Conservation (phyloP, 1,284 basidiomycete species). For the Puccinia novopanici region DNA sequence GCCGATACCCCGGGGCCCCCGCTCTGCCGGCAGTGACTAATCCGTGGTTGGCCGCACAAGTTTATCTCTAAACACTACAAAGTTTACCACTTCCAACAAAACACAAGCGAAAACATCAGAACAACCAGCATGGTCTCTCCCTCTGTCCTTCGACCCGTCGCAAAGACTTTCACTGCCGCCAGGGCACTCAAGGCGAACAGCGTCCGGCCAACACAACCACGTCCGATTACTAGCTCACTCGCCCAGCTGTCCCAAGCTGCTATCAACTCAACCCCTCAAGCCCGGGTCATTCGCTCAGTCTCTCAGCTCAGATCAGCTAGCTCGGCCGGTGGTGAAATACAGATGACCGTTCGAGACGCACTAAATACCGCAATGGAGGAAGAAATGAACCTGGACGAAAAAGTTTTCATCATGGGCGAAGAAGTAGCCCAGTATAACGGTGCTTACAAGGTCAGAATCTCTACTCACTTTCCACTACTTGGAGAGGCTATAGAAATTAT, state of each 20-base stretch:
- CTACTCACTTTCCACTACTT: not conserved
- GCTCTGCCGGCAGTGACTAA: no score
- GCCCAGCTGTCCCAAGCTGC: constrained; percentile 43
- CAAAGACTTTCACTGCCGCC: constrained; percentile 2
- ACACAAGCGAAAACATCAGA: no score
- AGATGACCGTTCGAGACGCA: constrained; percentile 85
- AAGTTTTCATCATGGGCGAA: constrained; percentile 93
- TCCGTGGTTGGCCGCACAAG: no score
- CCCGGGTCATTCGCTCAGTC: constrained; percentile 22
- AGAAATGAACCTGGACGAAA: constrained; percentile 96
- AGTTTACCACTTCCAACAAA: no score
- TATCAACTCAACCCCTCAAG: constrained; percentile 39
- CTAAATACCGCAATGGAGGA: constrained; percentile 99
- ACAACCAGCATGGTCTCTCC: constrained; percentile 40
- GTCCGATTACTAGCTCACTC: constrained; percentile 1
- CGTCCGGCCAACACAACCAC: constrained; percentile 1
- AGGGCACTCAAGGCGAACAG: not conserved
- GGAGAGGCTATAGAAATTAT: not conserved
- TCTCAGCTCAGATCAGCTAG: constrained; percentile 40
- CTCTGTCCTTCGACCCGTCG: constrained; percentile 34
- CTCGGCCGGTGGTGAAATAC: constrained; percentile 45
- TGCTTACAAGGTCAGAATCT: constrained; percentile 82
- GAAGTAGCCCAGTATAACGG: constrained; percentile 99
- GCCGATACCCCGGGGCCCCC: no score
- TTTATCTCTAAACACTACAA: no score